These are phyloP conservation scores for Acephala macrosclerotiorum DNA, from an alignment of 2,329 filamentous ascomycete genomes.

Conservation along the genomic window DNA sequence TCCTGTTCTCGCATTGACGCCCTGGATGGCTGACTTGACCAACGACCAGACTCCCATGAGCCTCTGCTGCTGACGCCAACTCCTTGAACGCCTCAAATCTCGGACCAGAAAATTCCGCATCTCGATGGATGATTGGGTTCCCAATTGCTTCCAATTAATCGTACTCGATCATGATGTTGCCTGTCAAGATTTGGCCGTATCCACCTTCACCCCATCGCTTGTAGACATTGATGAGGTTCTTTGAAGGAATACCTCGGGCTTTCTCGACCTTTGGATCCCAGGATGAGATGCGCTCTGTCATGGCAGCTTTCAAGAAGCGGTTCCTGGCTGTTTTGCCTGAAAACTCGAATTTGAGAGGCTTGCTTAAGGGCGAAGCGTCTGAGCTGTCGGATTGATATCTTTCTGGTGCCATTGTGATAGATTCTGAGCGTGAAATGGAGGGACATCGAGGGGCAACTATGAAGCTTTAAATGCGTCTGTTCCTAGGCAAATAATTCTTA, in stretches of 20 bases:
- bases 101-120: conserved; percentile 58
- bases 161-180: conserved; percentile 70
- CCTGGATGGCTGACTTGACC: conserved; percentile 70
- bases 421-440: not conserved
- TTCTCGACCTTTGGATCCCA: conserved; percentile 62
- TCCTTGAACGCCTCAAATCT: conserved; percentile 67
- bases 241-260: conserved; percentile 60
- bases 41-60: conserved; percentile 63
- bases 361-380: conserved; percentile 48
- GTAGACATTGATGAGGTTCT: conserved; percentile 63
- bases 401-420: conserved; percentile 31
- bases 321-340: conserved; percentile 65
- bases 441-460: not conserved
- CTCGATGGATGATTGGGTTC: conserved; percentile 64
- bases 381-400: conserved; percentile 37
- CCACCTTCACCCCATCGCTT: conserved; percentile 66
- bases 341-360: conserved; percentile 58
- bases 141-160: conserved; percentile 63
- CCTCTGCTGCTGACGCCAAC: conserved; percentile 61
- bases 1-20: conserved; percentile 44
- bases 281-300: conserved; percentile 69
- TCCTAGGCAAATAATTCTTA: not conserved
- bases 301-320: conserved; percentile 71
- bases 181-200: conserved; percentile 64
- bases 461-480: not conserved